A percentile compares a stretch with the other conserved stretches of the same genome.
Evolutionary conservation across 2,329 filamentous ascomycete genomes (phyloP).

Genomic region (Colletotrichum musae): DNA sequence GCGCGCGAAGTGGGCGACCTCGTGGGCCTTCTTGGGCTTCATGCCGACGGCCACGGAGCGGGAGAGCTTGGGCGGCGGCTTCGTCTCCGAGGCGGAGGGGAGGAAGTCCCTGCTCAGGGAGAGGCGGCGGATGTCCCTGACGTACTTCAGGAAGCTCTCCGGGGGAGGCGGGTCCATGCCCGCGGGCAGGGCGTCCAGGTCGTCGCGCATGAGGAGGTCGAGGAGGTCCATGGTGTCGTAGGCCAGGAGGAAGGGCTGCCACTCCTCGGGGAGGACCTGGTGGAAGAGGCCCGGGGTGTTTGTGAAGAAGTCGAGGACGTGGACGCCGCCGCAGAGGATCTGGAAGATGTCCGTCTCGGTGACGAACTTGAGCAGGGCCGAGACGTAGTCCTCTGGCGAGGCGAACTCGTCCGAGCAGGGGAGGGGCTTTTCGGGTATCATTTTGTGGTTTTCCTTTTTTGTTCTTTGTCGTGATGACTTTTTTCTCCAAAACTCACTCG

Average conservation of each 20-base stretch:
- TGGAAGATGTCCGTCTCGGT: conserved; percentile 83
- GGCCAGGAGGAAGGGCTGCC: conserved; percentile 82
- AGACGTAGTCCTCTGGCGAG: conserved; percentile 82
- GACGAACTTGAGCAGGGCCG: conserved; percentile 82
- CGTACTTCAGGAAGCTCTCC: conserved; percentile 77
- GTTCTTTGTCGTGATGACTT: conserved; percentile 19
- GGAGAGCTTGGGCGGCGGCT: conserved; percentile 71
- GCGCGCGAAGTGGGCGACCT: conserved; percentile 90
- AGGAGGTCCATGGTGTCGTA: conserved; percentile 82
- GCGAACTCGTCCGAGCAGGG: conserved; percentile 80
- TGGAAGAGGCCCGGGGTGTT: conserved; percentile 87
- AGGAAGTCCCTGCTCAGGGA: conserved; percentile 75
- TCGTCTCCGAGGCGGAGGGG: conserved; percentile 50
- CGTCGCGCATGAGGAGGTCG: conserved; percentile 84
- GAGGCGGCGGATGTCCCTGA: conserved; percentile 78
- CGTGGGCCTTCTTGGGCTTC: conserved; percentile 96
- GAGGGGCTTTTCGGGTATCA: conserved; percentile 69
- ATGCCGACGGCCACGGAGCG: conserved; percentile 87
- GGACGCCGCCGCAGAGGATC: conserved; percentile 95
- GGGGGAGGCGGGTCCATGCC: conserved; percentile 56
- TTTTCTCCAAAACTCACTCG: not conserved
- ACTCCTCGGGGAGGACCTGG: conserved; percentile 81
- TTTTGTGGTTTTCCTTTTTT: conserved; percentile 45
- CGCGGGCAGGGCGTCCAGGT: conserved; percentile 65
- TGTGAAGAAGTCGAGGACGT: conserved; percentile 97